Percentiles rank a stretch among this genome's conserved stretches.
These are phyloP conservation scores for Cercospora nicotianae DNA, from an alignment of 2,329 filamentous ascomycete genomes.

Conservation along the genomic window DNA sequence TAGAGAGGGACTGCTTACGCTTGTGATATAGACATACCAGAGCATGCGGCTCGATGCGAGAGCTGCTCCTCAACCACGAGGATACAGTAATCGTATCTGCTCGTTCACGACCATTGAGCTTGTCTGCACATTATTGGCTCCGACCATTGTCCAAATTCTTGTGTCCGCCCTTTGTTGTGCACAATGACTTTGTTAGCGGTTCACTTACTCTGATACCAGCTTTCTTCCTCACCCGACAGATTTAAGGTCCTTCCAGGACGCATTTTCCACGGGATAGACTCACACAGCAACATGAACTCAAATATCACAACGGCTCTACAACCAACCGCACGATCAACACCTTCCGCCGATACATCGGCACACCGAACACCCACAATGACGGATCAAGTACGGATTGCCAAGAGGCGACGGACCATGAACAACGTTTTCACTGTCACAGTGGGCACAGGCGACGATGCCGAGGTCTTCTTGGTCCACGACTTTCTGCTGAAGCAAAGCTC, in stretches of 20 bases:
- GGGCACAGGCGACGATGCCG: background rate
- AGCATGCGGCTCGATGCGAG: background rate
- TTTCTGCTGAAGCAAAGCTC: conserved; percentile 3
- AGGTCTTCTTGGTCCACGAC: conserved; percentile 15
- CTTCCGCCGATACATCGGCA: background rate
- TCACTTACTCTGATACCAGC: background rate
- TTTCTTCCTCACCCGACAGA: background rate
- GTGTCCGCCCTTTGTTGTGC: background rate
- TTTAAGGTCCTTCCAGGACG: background rate
- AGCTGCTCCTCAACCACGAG: background rate
- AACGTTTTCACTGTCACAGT: conserved; percentile 12
- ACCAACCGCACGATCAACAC: background rate
- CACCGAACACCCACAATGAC: background rate
- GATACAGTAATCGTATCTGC: background rate
- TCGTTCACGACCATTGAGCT: background rate
- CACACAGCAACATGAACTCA: background rate
- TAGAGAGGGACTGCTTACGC: background rate
- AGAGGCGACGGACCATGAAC: conserved; percentile 9
- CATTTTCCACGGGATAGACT: background rate
- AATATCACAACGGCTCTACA: background rate
- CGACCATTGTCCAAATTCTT: background rate
- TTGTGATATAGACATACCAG: background rate
- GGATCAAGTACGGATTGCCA: background rate
- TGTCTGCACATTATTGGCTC: background rate
- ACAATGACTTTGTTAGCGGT: background rate